Evolutionary conservation across 83 land plant genomes (phyloP), one percentile per base, ranked within the genome.

Genomic region (Picea engelmannii): DNA sequence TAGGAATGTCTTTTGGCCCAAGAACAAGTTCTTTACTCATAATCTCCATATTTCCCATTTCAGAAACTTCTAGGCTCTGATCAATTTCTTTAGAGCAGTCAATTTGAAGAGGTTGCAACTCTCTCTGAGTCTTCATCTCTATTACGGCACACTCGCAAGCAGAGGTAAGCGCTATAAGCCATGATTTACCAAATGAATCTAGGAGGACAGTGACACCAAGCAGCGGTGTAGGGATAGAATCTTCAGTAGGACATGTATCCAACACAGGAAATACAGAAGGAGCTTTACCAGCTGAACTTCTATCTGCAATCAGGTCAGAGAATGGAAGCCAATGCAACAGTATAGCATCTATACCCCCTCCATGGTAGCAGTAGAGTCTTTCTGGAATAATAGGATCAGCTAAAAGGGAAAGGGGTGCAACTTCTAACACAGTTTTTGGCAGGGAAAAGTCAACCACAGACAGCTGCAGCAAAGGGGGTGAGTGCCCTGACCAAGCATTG

Each of bases 381-480:
- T 95, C 92, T 5, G 91, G 90, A 76, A 89, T 81, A 66, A 96
- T 85, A 18, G 95, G 92, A 83, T 97, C 99, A 70, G 84, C 75
- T 83, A 91, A 84, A 69, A 97, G 63, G 8, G 86, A 85, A 40
- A 95, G 67, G 21, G 87, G 84, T 49, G 82, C 85, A 81, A 86
- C 85, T 35, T 82, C 82, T 64, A 90, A 82, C 61, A 82, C 82
- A 49, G 78, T 79, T 76, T 62, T 74, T 20, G 93, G 94, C 79
- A 97, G 82, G 31, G 95, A 92, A 80, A 97, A 86, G 66, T 95
- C 99, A 52, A 97, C 91, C 80, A 89, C 84, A 24, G 98, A 94
- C 20, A 97, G 86, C 73, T 92, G 86, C 76, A 97, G 79, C 82
- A 97, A 79, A 59, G 97, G 98, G 55, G 99, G 96, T 78, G 93